phyloP scores from a whole-genome alignment of 1,139 yeast species.

The Candida sanyaensis region DNA sequence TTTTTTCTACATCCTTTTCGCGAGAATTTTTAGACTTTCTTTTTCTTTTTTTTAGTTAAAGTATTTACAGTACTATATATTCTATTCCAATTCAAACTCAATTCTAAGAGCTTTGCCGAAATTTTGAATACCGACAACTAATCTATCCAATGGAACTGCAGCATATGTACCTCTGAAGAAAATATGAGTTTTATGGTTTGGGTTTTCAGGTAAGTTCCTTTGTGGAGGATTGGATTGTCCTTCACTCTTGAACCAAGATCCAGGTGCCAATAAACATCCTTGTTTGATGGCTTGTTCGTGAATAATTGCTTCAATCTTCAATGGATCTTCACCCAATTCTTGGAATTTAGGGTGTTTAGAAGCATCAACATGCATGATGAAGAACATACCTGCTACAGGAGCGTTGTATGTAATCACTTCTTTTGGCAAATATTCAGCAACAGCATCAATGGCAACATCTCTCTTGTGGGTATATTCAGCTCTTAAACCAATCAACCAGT shows the following conservation, averaged over 20 bases:
- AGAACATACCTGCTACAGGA: conserved; percentile 95
- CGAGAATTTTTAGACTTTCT: not conserved
- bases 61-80: not conserved
- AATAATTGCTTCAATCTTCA: conserved; percentile 61
- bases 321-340: conserved; percentile 54
- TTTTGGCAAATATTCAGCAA: conserved; percentile 60
- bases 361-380: conserved; percentile 75
- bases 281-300: conserved; percentile 64
- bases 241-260: conserved; percentile 77
- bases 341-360: conserved; percentile 75
- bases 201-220: conserved; percentile 30
- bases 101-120: conserved; percentile 60
- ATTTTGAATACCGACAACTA: conserved; percentile 61
- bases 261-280: conserved; percentile 82
- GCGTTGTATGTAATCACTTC: conserved; percentile 58
- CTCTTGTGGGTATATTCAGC: conserved; percentile 73
- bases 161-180: conserved; percentile 93
- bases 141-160: conserved; percentile 67
- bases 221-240: conserved; percentile 56
- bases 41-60: not conserved
- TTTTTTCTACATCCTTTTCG: too few species aligned
- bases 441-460: conserved; percentile 73
- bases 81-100: conserved; percentile 32
- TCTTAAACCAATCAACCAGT: conserved; percentile 87
- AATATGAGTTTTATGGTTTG: conserved; percentile 43